Evolutionary conservation across 345 rosid species (phyloP), one percentile per base, ranked within the genome.

Genomic region (Populus alba): DNA sequence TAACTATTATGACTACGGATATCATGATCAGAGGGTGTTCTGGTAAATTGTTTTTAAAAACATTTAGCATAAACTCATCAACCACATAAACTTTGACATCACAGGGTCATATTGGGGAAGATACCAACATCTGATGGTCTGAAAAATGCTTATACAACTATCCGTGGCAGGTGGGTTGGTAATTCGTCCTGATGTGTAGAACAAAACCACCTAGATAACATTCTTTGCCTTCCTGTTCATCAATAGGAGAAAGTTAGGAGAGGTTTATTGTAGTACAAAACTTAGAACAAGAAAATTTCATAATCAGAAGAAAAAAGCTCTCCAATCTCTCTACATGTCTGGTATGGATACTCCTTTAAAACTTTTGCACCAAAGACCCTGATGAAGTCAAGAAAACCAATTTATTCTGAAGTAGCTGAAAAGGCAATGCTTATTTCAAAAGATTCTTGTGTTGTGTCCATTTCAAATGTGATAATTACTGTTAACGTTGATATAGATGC

Each of bases 101-200:
- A 89, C 97, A 93, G 99, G 97, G 82, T 95, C 90, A 84, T 86
- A 76, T 88, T 95, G 98, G 99, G 97, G 90, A 91, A 89, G 95
- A 90, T 95, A 84, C 86, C 83, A 73, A 94, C 97, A 79, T 88
- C 94, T 86, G 95, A 86, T 86, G 97, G 98, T 88, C 90, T 84
- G 79, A 94, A 88, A 87, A 91, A 90, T 86, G 97, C 93, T 71
- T 95, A 86, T 92, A 92, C 97, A 79, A 82, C 85, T 86, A 89
- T 95, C 65, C 88, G 71, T 89, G 91, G 90, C 95, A 90, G 95
- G 99, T 90, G 92, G 92, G 98, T 93, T 84, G 94, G 95, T 95
- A 90, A 90, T 91, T 91, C 85, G 65, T 83, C 85, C 75, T 63
- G 87, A 71, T 82, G 78, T 70, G 22, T 72, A 72, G 84, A 79